Conservation (phyloP, 768 basidiomycete genomes). For the Infundibulicybe gibba region DNA sequence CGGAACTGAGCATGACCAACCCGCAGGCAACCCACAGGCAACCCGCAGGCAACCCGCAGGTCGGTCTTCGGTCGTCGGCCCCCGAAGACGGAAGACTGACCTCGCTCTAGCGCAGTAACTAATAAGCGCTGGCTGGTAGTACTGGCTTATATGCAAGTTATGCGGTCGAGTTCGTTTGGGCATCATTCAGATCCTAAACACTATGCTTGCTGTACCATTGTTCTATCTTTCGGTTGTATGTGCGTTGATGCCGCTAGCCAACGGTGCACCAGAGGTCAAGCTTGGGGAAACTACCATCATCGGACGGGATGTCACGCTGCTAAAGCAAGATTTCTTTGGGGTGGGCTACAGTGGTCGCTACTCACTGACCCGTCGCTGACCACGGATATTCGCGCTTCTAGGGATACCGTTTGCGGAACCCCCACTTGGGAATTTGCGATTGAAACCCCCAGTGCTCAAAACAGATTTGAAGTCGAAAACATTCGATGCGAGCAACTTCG, state of each 20-base stretch:
- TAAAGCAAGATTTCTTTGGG: constrained; percentile 12
- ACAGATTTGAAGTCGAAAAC: constrained; percentile 10
- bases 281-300: constrained; percentile 6
- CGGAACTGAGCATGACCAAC: too few relatives aligned
- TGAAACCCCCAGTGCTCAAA: constrained; percentile 22
- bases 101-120: too few relatives aligned
- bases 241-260: background rate
- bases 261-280: constrained; percentile 5
- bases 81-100: too few relatives aligned
- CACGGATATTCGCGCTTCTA: constrained; percentile 1
- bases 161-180: too few relatives aligned
- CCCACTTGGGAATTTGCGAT: constrained; percentile 22
- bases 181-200: too few relatives aligned
- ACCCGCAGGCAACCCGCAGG: too few relatives aligned
- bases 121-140: too few relatives aligned
- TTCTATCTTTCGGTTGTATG: too few relatives aligned
- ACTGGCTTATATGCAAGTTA: too few relatives aligned
- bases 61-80: too few relatives aligned
- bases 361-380: background rate
- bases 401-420: constrained; percentile 26
- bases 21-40: too few relatives aligned
- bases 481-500: constrained; percentile 25
- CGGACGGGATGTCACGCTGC: constrained; percentile 6
- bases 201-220: too few relatives aligned
- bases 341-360: background rate